Conservation (phyloP, 2,329 filamentous ascomycete genomes). For the Colletotrichum sp. region DNA sequence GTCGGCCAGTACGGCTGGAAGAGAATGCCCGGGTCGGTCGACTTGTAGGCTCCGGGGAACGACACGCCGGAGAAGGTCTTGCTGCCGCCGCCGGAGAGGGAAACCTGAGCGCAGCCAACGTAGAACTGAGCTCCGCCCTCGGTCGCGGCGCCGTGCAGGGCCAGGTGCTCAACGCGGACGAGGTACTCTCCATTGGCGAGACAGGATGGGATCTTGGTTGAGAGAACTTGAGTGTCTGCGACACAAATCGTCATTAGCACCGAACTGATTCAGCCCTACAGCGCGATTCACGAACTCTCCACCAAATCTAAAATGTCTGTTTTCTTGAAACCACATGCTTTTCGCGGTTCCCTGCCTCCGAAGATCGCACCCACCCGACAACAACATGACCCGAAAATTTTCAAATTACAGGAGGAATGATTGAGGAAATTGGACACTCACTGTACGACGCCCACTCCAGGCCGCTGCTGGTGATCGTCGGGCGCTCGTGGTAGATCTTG, state of each 20-base stretch:
- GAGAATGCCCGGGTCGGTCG: conserved; percentile 45
- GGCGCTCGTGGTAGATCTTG: conserved; percentile 41
- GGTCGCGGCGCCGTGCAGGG: conserved; percentile 45
- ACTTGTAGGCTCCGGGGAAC: conserved; percentile 46
- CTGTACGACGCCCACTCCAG: conserved; percentile 46
- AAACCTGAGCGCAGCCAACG: conserved; percentile 45
- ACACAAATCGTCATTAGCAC: not conserved
- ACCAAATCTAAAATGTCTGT: not conserved
- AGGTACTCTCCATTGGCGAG: conserved; percentile 48
- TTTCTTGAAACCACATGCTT: not conserved
- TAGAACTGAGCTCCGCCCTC: conserved; percentile 52
- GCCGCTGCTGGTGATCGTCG: conserved; percentile 37
- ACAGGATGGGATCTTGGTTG: conserved; percentile 11
- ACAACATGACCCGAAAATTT: not conserved
- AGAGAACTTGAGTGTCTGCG: not conserved
- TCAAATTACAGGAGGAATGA: not conserved
- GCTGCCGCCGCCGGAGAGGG: conserved; percentile 45
- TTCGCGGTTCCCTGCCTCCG: not conserved
- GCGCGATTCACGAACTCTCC: not conserved
- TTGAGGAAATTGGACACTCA: not conserved
- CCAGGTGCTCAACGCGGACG: conserved; percentile 54
- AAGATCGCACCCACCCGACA: not conserved
- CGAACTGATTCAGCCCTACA: conserved; percentile 10
- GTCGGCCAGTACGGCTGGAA: conserved; percentile 49
- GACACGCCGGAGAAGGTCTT: conserved; percentile 37